Percentiles rank a stretch among this genome's conserved stretches.
phyloP scores from a whole-genome alignment of 2,329 filamentous ascomycete species.

The Beauveria pseudobassiana region DNA sequence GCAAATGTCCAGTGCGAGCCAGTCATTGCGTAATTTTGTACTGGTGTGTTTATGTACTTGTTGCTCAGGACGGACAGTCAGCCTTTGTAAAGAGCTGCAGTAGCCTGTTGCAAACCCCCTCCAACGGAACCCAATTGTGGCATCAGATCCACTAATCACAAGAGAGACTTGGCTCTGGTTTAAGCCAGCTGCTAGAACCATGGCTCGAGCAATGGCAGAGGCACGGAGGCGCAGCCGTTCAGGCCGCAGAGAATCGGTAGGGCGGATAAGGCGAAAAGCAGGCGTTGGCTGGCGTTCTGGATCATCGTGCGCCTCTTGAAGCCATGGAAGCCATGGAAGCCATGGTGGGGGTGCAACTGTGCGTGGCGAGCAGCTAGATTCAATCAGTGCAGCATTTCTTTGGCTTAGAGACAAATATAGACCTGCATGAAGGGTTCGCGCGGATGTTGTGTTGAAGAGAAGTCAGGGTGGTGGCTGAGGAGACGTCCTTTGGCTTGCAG shows the following conservation, averaged over 20 bases:
- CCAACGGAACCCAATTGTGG: background rate
- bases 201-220: background rate
- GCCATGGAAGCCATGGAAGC: background rate
- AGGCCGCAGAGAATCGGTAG: background rate
- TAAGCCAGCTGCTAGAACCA: background rate
- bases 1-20: background rate
- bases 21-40: background rate
- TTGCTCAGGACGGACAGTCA: background rate
- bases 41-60: background rate
- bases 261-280: background rate
- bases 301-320: background rate
- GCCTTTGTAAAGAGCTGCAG: background rate
- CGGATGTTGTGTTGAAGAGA: background rate
- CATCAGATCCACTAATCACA: background rate
- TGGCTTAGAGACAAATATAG: background rate
- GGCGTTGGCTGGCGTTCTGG: background rate
- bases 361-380: background rate
- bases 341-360: background rate
- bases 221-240: background rate
- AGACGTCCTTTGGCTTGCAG: background rate
- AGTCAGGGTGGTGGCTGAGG: background rate
- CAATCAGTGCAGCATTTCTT: background rate
- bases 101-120: background rate
- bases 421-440: background rate
- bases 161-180: background rate